Evolutionary conservation across 495 filamentous ascomycete species (phyloP), one percentile per base, ranked within the genome.

Genomic region (Penicilliopsis zonata): DNA sequence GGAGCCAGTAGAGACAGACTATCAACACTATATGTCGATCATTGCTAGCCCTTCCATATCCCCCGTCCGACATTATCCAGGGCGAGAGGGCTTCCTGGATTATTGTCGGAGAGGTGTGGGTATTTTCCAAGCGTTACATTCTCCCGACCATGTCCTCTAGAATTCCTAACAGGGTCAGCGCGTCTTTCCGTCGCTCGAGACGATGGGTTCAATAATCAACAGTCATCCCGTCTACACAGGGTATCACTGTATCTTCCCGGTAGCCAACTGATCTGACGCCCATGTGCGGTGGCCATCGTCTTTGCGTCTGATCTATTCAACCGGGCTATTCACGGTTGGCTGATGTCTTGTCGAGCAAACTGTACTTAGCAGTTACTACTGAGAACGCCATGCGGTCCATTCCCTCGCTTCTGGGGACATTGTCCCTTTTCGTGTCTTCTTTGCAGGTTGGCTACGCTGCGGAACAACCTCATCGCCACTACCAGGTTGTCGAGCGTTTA

Each of bases 401-500:
- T 13, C 18, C 33, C 27, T 13, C 31, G 16, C 7, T 48, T 14
- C 1, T 41, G 18, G 36, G 39, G 20, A 5, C 18, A 9, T 1
- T 51, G 10, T 34, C 34, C 27, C 29, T 58, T 6, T 3, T 40
- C 3, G 3, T 42, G 9, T 44, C 26, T 21, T 34, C 30, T 9
- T 10, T 34, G 2, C 24, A 42, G 13, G 12, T 32, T 1, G 17
- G n/a, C 0, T 25, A 38, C 9, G 35, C 43, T 14, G 23, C 26
- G n/a, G n/a, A n/a, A n/a, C n/a, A n/a, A n/a, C n/a, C n/a, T n/a
- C 24, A 19, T 4, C 8, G 36, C 3, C 32, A 26, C 18, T 43
- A 63, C 45, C 49, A 61, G 6, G 31, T 62, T 3, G 55, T 72
- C 30, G 71, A 74, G 39, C 47, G 59, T 9, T 36, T 74, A 13